A percentile compares a stretch with the other conserved stretches of the same genome.
phyloP scores from a whole-genome alignment of 371 early-diverging fungal species.

The Zopfochytrium polystomum region DNA sequence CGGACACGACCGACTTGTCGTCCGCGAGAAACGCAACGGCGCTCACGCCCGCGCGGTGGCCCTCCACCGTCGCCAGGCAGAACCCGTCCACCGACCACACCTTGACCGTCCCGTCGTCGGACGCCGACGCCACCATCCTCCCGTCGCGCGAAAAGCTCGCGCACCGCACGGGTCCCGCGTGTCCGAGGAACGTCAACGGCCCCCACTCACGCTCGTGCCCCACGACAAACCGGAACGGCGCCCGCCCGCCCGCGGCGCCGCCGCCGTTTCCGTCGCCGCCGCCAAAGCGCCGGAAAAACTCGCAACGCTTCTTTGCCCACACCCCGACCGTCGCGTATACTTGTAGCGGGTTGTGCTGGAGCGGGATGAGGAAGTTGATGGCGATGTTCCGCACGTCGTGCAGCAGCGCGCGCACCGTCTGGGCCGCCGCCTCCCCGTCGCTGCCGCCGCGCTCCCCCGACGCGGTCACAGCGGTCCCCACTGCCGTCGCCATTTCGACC shows the following conservation, averaged over 20 bases:
- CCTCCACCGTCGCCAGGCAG: conserved; percentile 1
- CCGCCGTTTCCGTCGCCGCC: not conserved
- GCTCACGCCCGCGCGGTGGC: conserved; percentile 8
- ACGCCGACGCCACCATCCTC: not conserved
- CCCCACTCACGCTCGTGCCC: conserved; percentile 4
- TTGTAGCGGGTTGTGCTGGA: conserved; percentile 14
- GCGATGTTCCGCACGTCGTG: conserved; percentile 1
- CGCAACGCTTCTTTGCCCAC: conserved; percentile 1
- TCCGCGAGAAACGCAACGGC: conserved; percentile 7
- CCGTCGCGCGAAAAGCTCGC: not conserved
- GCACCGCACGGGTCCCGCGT: not conserved
- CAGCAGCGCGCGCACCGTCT: not conserved
- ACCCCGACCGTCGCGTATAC: conserved; percentile 2
- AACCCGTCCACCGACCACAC: conserved; percentile 1
- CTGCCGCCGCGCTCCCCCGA: too few species aligned
- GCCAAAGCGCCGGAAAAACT: not conserved
- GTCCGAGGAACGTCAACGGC: not conserved
- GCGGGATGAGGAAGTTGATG: conserved; percentile 9
- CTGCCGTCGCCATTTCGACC: not conserved
- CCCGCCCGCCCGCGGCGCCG: too few species aligned
- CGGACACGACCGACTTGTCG: conserved; percentile 14
- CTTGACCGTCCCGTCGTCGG: conserved; percentile 1
- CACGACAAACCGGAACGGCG: not conserved
- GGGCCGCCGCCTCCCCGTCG: not conserved
- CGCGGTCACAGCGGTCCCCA: not conserved